These are phyloP conservation scores for Tetrapyrgos nigripes DNA, from an alignment of 1,284 basidiomycete genomes.

Conservation along the genomic window DNA sequence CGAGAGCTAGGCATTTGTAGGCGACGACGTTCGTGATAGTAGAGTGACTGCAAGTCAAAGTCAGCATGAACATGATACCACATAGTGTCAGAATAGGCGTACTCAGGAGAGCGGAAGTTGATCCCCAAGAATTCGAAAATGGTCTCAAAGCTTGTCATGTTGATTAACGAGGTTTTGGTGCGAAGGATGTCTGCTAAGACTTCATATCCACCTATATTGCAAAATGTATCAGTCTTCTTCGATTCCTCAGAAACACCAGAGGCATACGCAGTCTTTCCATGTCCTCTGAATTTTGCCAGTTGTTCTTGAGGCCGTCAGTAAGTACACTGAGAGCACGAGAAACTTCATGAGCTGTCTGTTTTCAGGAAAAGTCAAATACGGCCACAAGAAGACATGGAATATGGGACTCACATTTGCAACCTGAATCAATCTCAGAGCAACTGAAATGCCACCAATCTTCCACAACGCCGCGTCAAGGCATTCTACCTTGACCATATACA, in stretches of 20 bases:
- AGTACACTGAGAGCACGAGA: constrained; percentile 77
- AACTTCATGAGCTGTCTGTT: constrained; percentile 78
- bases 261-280: constrained; percentile 83
- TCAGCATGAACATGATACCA: constrained; percentile 10
- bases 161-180: constrained; percentile 78
- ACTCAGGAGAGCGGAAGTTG: constrained; percentile 84
- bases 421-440: constrained; percentile 80
- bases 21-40: constrained; percentile 84
- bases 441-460: constrained; percentile 84
- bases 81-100: constrained; percentile 31
- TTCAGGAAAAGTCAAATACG: background rate
- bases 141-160: constrained; percentile 77
- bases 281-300: constrained; percentile 93
- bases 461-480: constrained; percentile 82
- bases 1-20: constrained; percentile 85
- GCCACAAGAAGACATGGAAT: constrained; percentile 2
- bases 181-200: constrained; percentile 80
- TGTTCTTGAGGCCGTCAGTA: constrained; percentile 78
- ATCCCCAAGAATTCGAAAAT: constrained; percentile 87
- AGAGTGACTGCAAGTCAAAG: constrained; percentile 61
- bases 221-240: background rate
- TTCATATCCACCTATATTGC: constrained; percentile 80
- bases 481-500: constrained; percentile 63
- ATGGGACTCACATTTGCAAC: constrained; percentile 70
- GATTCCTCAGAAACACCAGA: constrained; percentile 2